These are phyloP conservation scores for Scenedesmus sp. DNA, from an alignment of 163 green algal genomes.

Conservation along the genomic window DNA sequence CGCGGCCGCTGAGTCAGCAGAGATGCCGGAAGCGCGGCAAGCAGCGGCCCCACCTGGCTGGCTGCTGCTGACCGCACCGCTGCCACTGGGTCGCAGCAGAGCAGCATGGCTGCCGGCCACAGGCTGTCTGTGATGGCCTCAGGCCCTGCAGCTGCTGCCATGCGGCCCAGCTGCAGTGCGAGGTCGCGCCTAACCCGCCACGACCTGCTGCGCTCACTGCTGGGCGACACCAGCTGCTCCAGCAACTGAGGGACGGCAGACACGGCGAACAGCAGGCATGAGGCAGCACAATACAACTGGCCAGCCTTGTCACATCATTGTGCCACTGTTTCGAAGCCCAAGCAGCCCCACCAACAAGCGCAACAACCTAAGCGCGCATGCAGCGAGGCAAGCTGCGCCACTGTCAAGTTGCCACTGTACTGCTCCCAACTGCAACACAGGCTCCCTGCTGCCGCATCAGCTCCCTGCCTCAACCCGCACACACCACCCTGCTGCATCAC, in stretches of 20 bases:
- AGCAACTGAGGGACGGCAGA: background rate
- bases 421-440: too few relatives aligned
- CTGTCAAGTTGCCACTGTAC: background rate
- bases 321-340: too few relatives aligned
- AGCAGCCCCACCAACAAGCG: background rate
- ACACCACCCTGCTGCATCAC: background rate
- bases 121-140: conserved; percentile 54
- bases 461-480: too few relatives aligned
- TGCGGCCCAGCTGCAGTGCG: conserved; percentile 60
- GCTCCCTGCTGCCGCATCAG: too few relatives aligned
- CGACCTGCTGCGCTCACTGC: conserved; percentile 34
- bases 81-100: conserved; percentile 69
- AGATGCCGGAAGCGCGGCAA: conserved; percentile 28
- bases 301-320: too few relatives aligned
- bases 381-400: background rate
- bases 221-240: conserved; percentile 2
- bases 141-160: conserved; percentile 36
- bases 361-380: background rate
- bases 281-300: background rate
- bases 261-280: background rate
- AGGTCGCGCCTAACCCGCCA: conserved; percentile 65
- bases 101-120: conserved; percentile 60
- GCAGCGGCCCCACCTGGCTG: conserved; percentile 53
- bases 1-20: background rate
- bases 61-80: conserved; percentile 66